Conservation (phyloP, 2,329 filamentous ascomycete genomes). For the Fusarium sp. region DNA sequence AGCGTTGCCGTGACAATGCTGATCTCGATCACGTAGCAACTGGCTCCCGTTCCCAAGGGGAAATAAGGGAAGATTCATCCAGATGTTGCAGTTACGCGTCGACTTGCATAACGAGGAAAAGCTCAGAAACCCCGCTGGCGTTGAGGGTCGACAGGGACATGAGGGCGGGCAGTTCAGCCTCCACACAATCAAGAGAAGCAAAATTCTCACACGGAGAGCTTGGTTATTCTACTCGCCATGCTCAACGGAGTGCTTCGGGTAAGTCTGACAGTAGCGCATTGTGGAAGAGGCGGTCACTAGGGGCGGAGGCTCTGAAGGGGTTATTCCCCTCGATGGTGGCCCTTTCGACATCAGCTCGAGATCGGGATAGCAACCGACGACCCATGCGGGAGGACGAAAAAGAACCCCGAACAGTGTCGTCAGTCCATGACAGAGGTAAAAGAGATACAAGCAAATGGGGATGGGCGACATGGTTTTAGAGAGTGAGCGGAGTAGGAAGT, state of each 20-base stretch:
- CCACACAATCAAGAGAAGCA: conserved; percentile 7
- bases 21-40: neutral
- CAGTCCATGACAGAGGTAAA: conserved; percentile 33
- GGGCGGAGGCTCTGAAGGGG: conserved; percentile 39
- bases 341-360: conserved; percentile 23
- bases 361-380: conserved; percentile 20
- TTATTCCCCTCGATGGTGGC: conserved; percentile 36
- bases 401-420: conserved; percentile 2
- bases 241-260: conserved; percentile 11
- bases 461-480: conserved; percentile 50
- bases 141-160: conserved; percentile 5
- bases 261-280: conserved; percentile 22
- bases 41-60: neutral
- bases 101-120: conserved; percentile 19
- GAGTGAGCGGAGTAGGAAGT: conserved; percentile 22
- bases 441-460: conserved; percentile 48
- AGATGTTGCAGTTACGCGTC: conserved; percentile 20
- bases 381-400: conserved; percentile 20
- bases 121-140: conserved; percentile 10
- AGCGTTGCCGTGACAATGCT: neutral
- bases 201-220: conserved; percentile 5
- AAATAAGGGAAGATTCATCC: conserved; percentile 19
- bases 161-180: neutral
- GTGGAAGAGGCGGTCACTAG: conserved; percentile 43
- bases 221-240: conserved; percentile 7